These are phyloP conservation scores for thale cress (Arabidopsis thaliana) DNA, from an alignment of 345 rosid genomes.

Conservation along the genomic window DNA sequence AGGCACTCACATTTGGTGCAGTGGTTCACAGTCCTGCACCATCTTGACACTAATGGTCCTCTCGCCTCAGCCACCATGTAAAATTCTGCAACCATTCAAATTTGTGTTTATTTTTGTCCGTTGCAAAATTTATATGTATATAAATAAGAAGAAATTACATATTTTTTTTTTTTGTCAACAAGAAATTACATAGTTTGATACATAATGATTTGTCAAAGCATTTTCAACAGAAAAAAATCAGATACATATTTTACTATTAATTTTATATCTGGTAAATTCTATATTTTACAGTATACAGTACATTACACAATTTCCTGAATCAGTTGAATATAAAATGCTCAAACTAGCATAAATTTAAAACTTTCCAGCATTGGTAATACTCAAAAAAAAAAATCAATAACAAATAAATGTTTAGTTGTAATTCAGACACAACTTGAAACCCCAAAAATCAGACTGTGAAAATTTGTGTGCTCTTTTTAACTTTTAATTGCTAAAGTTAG, in stretches of 20 bases:
- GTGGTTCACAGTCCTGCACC: not conserved
- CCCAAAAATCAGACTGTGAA: too few relatives aligned
- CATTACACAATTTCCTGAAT: too few relatives aligned
- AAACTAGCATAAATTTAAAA: not conserved
- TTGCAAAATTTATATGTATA: not conserved
- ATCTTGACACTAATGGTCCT: slow-evolving; percentile 14
- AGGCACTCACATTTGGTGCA: slow-evolving; percentile 22
- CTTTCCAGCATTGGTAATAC: not conserved
- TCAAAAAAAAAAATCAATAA: not conserved
- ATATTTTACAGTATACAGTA: too few relatives aligned
- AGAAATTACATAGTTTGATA: not conserved
- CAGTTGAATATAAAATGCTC: too few relatives aligned
- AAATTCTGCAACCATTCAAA: slow-evolving; percentile 12
- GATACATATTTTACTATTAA: too few relatives aligned
- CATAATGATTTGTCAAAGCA: too few relatives aligned
- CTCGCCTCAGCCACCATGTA: slow-evolving; percentile 8
- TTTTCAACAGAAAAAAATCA: too few relatives aligned
- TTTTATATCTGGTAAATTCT: too few relatives aligned
- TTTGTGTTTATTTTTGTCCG: not conserved
- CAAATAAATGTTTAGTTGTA: too few relatives aligned
- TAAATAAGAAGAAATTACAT: not conserved
- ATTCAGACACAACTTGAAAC: too few relatives aligned
- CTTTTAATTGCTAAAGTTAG: too few relatives aligned
- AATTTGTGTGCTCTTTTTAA: too few relatives aligned
- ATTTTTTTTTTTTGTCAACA: not conserved